Percentiles rank a stretch among this genome's conserved stretches.
phyloP scores from a whole-genome alignment of 2,329 filamentous ascomycete genomes.

The Alternaria burnsii region DNA sequence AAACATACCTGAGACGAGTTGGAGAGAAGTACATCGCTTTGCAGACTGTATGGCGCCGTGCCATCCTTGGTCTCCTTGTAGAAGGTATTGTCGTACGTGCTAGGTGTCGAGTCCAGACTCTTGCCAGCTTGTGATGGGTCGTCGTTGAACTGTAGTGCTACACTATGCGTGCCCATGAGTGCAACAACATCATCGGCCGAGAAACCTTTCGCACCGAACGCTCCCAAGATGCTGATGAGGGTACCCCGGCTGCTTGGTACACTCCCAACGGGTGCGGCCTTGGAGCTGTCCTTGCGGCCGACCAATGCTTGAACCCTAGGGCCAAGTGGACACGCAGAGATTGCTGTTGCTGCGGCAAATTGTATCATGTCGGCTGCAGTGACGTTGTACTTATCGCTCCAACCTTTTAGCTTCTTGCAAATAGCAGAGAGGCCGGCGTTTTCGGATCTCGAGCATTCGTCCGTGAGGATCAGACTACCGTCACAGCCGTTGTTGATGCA shows the following conservation, averaged over 20 bases:
- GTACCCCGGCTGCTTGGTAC: slow-evolving; percentile 28
- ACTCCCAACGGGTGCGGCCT: slow-evolving; percentile 20
- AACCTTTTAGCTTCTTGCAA: slow-evolving; percentile 47
- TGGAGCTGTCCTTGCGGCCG: slow-evolving; percentile 30
- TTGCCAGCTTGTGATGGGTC: slow-evolving; percentile 34
- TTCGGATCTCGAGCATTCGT: slow-evolving; percentile 43
- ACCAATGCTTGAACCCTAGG: slow-evolving; percentile 31
- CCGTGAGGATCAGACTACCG: slow-evolving; percentile 34
- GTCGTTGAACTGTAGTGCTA: slow-evolving; percentile 37
- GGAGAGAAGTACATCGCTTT: slow-evolving; percentile 31
- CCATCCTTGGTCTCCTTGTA: slow-evolving; percentile 40
- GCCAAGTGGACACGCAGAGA: slow-evolving; percentile 34
- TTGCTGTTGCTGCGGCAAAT: slow-evolving; percentile 36
- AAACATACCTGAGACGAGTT: slow-evolving; percentile 27
- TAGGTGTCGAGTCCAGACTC: slow-evolving; percentile 41
- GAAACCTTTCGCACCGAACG: slow-evolving; percentile 42
- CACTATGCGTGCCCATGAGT: slow-evolving; percentile 44
- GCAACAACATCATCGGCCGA: slow-evolving; percentile 42
- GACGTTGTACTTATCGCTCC: slow-evolving; percentile 52
- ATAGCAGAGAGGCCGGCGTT: slow-evolving; percentile 57
- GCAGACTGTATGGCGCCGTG: slow-evolving; percentile 36
- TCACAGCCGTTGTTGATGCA: slow-evolving; percentile 42
- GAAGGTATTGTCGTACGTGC: slow-evolving; percentile 39
- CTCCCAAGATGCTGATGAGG: slow-evolving; percentile 24
- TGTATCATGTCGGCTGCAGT: slow-evolving; percentile 41